These are phyloP conservation scores for Paecilomyces dactylethromorphus DNA, from an alignment of 2,329 filamentous ascomycete species.

Conservation along the genomic window DNA sequence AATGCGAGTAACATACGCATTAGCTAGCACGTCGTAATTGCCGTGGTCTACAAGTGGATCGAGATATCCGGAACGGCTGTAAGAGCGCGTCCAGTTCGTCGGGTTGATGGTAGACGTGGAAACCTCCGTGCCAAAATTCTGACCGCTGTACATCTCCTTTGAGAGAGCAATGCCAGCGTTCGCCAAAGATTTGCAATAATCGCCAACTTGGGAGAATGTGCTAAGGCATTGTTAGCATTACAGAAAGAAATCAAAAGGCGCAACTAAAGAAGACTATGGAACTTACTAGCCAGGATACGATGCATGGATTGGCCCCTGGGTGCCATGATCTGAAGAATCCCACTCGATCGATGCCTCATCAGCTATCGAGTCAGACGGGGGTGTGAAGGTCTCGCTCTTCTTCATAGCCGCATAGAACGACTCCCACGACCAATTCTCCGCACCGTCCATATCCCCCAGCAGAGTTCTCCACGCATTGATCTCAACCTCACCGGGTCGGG, in stretches of 20 bases:
- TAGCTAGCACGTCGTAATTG: conserved; percentile 26
- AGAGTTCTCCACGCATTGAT: conserved; percentile 27
- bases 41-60: conserved; percentile 23
- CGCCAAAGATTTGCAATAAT: conserved; percentile 15
- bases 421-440: conserved; percentile 28
- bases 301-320: conserved; percentile 17
- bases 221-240: conserved; percentile 12
- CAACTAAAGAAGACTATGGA: background rate
- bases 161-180: conserved; percentile 20
- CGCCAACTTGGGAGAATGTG: conserved; percentile 21
- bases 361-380: conserved; percentile 12
- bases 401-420: conserved; percentile 29
- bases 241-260: background rate
- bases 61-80: conserved; percentile 28
- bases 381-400: conserved; percentile 19
- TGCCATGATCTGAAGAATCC: conserved; percentile 15
- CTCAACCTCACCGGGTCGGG: conserved; percentile 25
- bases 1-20: conserved; percentile 24
- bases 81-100: conserved; percentile 28
- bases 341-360: conserved; percentile 17
- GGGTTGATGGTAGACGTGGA: conserved; percentile 29
- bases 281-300: conserved; percentile 21
- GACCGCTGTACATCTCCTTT: conserved; percentile 22
- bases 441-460: conserved; percentile 27
- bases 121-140: conserved; percentile 23